Evolutionary conservation across 225 moss, liverwort and hornwort species (phyloP), one percentile per base, ranked within the genome.

Genomic region (Physcomitrellopsis africana): DNA sequence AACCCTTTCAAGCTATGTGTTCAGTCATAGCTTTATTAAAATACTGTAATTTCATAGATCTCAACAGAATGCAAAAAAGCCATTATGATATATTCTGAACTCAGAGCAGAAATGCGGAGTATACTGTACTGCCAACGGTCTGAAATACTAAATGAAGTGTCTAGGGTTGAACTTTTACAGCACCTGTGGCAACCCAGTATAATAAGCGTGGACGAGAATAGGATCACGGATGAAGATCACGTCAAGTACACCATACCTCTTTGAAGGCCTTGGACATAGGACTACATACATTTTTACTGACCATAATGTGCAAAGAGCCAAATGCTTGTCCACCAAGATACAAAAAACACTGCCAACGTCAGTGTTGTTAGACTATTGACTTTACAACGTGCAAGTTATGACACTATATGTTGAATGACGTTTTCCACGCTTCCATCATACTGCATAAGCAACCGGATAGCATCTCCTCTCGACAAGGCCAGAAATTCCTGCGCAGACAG

Each of bases 341-440:
- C 20, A 52, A 27, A 24, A 60, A 37, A 37, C 1, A 48, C 66
- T 70, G 23, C 62, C 70, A 65, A 59, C 69, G 46, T 55, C 17
- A 76, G 64, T 72, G 77, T 65, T 70, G 53, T 48, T 54, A 69
- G 51, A 23, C 63, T 65, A 59, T 46, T 24, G 59, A 17, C 61
- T 42, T 4, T 49, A 11, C 19, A 55, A 37, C 4, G 32, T 47
- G 8, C 0, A 69, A 72, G 16, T 37, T 81, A 88, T 23, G 75
- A 82, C 77, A 92, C 84, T 27, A 87, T 75, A 76, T 90, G 83
- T 17, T 84, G 84, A 56, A 92, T 88, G 32, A 92, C 92, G 67
- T 87, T 88, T 62, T 90, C 90, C 79, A 92, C 92, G 70, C 86
- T 90, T 42, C 92, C 92, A 75, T 92, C 92, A 57, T 88, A 83